A percentile compares a stretch with the other conserved stretches of the same genome.
Evolutionary conservation across 805 yeast species (phyloP).

Genomic region (Ogataea haglerorum): DNA sequence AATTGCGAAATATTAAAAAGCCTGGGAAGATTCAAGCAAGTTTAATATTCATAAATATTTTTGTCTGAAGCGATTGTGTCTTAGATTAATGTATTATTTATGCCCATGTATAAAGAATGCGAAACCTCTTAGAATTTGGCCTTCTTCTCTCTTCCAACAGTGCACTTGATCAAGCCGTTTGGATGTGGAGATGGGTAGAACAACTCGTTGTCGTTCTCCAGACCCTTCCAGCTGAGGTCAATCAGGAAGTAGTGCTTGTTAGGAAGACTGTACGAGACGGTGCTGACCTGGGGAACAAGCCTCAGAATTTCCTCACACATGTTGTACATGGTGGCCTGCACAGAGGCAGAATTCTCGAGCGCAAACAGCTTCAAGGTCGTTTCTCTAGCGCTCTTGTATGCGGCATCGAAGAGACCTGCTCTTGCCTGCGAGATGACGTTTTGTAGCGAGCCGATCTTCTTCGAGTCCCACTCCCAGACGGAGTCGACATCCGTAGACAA

Average conservation of each 20-base stretch:
- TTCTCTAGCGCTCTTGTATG: conserved; percentile 59
- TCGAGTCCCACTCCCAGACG: conserved; percentile 60
- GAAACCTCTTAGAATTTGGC: conserved; percentile 44
- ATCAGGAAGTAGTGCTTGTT: conserved; percentile 87
- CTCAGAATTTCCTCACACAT: conserved; percentile 74
- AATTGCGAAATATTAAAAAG: too few species aligned
- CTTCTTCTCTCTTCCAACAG: conserved; percentile 67
- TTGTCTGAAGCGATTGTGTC: too few species aligned
- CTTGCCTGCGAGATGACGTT: conserved; percentile 51
- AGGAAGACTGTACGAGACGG: conserved; percentile 76
- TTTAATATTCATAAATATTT: too few species aligned
- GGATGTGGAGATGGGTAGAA: conserved; percentile 92
- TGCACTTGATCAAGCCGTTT: conserved; percentile 84
- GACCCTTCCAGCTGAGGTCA: conserved; percentile 82
- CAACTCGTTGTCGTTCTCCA: conserved; percentile 73
- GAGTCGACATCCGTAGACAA: conserved; percentile 84
- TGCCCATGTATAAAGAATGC: conserved; percentile 2
- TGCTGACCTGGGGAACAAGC: conserved; percentile 51
- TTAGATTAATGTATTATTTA: conserved; percentile 1
- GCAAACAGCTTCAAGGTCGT: conserved; percentile 79
- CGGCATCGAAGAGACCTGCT: conserved; percentile 59
- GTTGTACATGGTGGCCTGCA: conserved; percentile 95
- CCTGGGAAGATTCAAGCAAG: too few species aligned
- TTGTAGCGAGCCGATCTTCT: conserved; percentile 47
- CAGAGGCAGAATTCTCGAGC: conserved; percentile 84